Base-by-base conservation (phyloP, 257 asterid species). In the Penstemon davidsonii region DNA sequence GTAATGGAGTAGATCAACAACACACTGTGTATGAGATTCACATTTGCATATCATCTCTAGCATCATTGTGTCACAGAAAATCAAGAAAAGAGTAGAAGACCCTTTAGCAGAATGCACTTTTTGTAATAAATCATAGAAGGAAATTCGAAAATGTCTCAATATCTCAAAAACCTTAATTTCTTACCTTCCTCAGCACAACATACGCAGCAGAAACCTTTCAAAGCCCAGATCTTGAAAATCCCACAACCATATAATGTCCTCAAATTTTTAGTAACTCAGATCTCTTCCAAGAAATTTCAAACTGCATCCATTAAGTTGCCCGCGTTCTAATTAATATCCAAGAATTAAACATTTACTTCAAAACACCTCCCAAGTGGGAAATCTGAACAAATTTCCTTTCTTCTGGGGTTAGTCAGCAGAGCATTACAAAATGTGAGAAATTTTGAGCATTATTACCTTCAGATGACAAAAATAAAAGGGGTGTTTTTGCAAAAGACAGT, bases 191-290 rank as follows among this genome's bases (percentile, higher is more conserved):
- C 15, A 67, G 69, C 71, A 78, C 42, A 59, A 62, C 74, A 79
- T 52, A 64, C 61, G 79, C 57, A 55, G 63, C 45, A 64, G 73
- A 64, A 74, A 70, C 41, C 71, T 64, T 46, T 88, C 80, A 86
- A 71, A 69, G 55, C 75, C 73, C 80, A 85, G 95, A 88, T 91
- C 96, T 86, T 82, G 80, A 75, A 67, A 81, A 71, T 70, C 75
- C 81, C 82, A 84, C 67, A 63, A 73, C 59, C 65, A 66, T 61
- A 53, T 62, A 71, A 42, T 62, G 66, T 73, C 62, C 60, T 73
- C 62, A 49, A 63, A 47, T 25, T 45, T 60, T 60, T 51, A 73
- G 68, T 58, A 59, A 55, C 85, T 25, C 33, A 82, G 93, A 84
- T 90, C 96, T 79, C 81, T 79, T 72, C 77, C 79, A 70, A 76